Percentiles rank a stretch among this genome's conserved stretches.
These are phyloP conservation scores for Fusarium siculi DNA, from an alignment of 2,329 filamentous ascomycete species.

Conservation along the genomic window DNA sequence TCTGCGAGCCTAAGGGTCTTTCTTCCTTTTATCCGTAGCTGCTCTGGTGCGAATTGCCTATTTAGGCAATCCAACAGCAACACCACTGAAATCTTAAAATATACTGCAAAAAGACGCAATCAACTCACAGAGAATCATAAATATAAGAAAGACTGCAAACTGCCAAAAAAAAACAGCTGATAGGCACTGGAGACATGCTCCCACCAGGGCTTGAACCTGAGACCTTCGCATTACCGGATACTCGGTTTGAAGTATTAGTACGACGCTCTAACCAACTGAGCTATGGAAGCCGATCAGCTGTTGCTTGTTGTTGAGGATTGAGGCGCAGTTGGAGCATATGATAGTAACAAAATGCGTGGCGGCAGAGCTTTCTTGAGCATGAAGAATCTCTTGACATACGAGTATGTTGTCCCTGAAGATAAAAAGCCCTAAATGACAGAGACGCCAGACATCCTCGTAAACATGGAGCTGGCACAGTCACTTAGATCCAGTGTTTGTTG, in stretches of 20 bases:
- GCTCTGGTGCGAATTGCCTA: not conserved
- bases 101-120: not conserved
- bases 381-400: not conserved
- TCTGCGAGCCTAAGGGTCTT: not conserved
- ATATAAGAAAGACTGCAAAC: not conserved
- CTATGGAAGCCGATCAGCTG: constrained; percentile 43
- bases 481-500: not conserved
- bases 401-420: not conserved
- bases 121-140: too few relatives aligned
- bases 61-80: constrained; percentile 1
- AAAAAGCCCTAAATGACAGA: not conserved
- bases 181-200: constrained; percentile 39
- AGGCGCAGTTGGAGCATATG: rapidly evolving
- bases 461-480: not conserved
- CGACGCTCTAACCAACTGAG: constrained; percentile 46
- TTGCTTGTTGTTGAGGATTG: not conserved
- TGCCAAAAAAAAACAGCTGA: constrained; percentile 23
- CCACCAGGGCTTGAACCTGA: constrained; percentile 46
- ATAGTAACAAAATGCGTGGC: rapidly evolving
- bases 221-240: constrained; percentile 42
- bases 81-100: not conserved
- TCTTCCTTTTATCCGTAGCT: not conserved
- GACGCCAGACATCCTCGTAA: too few relatives aligned
- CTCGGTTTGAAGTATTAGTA: constrained; percentile 43
- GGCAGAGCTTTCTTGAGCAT: not conserved